These are phyloP conservation scores for Trypanosomatidae sp. DNA, from an alignment of 208 protist species.

Conservation along the genomic window DNA sequence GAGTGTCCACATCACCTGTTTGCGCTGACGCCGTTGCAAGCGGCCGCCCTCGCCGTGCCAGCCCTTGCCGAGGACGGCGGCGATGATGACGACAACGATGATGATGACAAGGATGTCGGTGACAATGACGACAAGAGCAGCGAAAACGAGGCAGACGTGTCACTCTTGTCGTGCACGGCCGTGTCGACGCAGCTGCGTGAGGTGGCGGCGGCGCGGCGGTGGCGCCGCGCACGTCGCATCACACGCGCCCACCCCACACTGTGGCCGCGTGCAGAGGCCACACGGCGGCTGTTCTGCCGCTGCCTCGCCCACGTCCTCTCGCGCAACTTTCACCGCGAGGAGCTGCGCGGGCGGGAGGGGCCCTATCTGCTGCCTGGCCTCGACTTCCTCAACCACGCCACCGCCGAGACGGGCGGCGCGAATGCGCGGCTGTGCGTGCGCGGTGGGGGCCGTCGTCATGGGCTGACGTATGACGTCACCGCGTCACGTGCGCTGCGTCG, in stretches of 20 bases:
- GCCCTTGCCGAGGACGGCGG: neutral
- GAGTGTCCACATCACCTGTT: conserved; percentile 65
- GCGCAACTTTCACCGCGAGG: conserved; percentile 79
- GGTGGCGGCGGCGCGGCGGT: conserved; percentile 24
- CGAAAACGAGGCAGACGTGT: neutral
- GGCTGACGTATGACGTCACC: conserved; percentile 49
- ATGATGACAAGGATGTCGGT: neutral
- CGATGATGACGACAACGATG: neutral
- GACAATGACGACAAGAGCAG: neutral
- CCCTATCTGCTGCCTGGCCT: conserved; percentile 70
- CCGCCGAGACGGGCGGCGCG: conserved; percentile 7
- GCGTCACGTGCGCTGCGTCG: conserved; percentile 29
- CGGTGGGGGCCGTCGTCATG: conserved; percentile 65
- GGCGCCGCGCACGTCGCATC: conserved; percentile 28
- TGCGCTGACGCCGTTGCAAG: conserved; percentile 12
- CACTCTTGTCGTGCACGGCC: conserved; percentile 20
- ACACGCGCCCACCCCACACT: conserved; percentile 30
- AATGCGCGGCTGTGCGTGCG: conserved; percentile 64
- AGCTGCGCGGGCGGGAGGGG: conserved; percentile 54
- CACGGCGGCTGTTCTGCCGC: conserved; percentile 43
- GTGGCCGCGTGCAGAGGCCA: conserved; percentile 30
- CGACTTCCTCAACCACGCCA: conserved; percentile 79
- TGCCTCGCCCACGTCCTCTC: conserved; percentile 70
- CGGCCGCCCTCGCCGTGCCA: conserved; percentile 10
- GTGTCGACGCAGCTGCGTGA: conserved; percentile 53